Evolutionary conservation across 1,139 yeast genomes (phyloP).

Genomic region (Pichia kudriavzevii): DNA sequence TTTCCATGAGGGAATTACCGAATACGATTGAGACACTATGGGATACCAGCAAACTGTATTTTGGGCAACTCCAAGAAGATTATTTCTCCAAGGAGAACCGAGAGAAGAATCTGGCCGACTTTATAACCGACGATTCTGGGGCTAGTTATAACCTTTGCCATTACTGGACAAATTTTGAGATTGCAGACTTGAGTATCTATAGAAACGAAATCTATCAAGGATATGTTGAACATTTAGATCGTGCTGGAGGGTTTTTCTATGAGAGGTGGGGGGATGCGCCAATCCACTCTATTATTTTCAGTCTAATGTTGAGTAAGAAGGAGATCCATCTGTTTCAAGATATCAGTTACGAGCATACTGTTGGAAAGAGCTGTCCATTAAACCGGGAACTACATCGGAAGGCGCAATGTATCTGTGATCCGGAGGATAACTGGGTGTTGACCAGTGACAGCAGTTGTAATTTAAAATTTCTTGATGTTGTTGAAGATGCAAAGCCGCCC

Average conservation of each 20-base stretch:
- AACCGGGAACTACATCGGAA: constrained; percentile 34
- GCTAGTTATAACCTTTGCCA: constrained; percentile 48
- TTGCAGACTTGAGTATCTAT: constrained; percentile 47
- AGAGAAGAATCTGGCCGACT: constrained; percentile 54
- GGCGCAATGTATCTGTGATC: constrained; percentile 46
- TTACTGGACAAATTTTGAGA: constrained; percentile 58
- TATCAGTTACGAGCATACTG: constrained; percentile 51
- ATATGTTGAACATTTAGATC: constrained; percentile 45
- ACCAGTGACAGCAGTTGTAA: constrained; percentile 28
- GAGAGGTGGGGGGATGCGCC: constrained; percentile 68
- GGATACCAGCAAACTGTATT: constrained; percentile 36
- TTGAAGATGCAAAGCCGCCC: constrained; percentile 15
- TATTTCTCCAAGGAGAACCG: constrained; percentile 10
- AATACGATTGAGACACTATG: constrained; percentile 46
- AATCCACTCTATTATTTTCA: constrained; percentile 51
- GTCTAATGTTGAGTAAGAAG: constrained; percentile 38
- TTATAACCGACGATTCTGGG: constrained; percentile 45
- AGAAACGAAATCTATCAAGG: constrained; percentile 40
- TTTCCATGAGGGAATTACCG: constrained; percentile 44
- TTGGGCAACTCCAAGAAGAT: constrained; percentile 31
- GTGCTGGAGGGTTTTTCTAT: constrained; percentile 52
- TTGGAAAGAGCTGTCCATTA: constrained; percentile 49
- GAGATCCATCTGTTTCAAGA: constrained; percentile 50
- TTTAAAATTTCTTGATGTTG: constrained; percentile 18
- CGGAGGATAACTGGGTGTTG: constrained; percentile 34